Evolutionary conservation across 2,329 filamentous ascomycete species (phyloP), one percentile per base, ranked within the genome.

Genomic region (Sporothrix phasma): DNA sequence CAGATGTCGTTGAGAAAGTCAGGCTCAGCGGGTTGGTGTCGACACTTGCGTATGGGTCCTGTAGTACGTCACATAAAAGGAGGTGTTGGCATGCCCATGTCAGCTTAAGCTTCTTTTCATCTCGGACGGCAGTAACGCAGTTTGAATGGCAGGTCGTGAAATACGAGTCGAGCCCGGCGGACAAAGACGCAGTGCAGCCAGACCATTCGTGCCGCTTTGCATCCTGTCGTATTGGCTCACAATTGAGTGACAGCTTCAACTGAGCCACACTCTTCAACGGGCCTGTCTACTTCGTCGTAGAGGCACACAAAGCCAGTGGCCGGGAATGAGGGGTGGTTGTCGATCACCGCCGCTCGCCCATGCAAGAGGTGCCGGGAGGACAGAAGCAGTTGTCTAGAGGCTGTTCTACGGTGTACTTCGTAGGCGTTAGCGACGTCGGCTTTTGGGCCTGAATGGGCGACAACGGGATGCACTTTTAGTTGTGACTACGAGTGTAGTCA

Each of bases 281-380:
- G 17, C 22, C 26, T 53, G 47, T 26, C 49, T 17, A 19, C n/a
- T n/a, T n/a, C n/a, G n/a, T n/a, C n/a, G n/a, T n/a, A n/a, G 11
- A 49, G 11, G 17, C 45, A 46, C 19, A 51, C 47, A 51, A n/a
- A n/a, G 26, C 47, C 51, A 54, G 31, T 22, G 15, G n/a, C 29
- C 26, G n/a, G n/a, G 51, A 10, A 19, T 15, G 31, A n/a, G n/a
- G 51, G n/a, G 49, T 15, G 19, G 34, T 31, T 8, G 34, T 17
- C n/a, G 60, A 62, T 62, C 60, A 22, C 34, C 60, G 46, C 34
- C 22, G 60, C 46, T 53, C 60, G 46, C 60, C 46, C 46, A 62
- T 62, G 60, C n/a, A n/a, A n/a, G n/a, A n/a, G n/a, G n/a, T n/a
- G n/a, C n/a, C n/a, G 45, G n/a, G 59, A 47, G 22, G 45, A 61